Evolutionary conservation across 2,329 filamentous ascomycete species (phyloP), one percentile per base, ranked within the genome.

Genomic region (Hypomyces rosellus): DNA sequence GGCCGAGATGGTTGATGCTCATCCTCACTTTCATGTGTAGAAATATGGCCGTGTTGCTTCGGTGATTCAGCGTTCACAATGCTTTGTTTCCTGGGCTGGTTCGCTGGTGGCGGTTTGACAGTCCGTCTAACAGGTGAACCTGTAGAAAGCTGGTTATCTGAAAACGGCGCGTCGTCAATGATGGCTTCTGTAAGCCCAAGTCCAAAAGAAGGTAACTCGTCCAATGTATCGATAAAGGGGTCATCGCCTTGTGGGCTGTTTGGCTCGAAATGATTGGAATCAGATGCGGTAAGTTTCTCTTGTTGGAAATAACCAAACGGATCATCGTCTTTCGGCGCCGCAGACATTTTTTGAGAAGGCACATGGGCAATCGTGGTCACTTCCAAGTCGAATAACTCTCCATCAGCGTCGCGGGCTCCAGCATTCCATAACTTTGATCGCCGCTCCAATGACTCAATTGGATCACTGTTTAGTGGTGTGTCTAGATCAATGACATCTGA

Each of bases 401-500:
- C 86, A 18, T 82, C 77, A 0, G 70, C 69, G 60, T 88, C 82
- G 55, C 88, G 76, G 20, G 86, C 80, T 5, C 82, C 84, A 37
- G 82, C 84, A 51, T 76, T 74, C 89, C 89, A 95, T 1, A 93
- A 71, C 49, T 77, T 74, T 5, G 61, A 56, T 22, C 61, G 61
- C 20, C 52, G 54, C 45, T 65, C 61, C 3, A 58, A 54, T 9
- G 62, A 61, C 38, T 70, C 69, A 18, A 69, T 54, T 0, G 57
- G 55, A 39, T 71, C 70, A 52, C 70, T 72, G 22, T 72, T 66
- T n/a, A 71, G 52, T 0, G 63, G 59, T 2, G 64, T 73, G 34
- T 54, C 62, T 43, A 75, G 74, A 1, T 70, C 64, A 41, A 74
- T 65, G 16, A 70, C 57, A 3, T 68, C 63, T 14, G 66, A 59